Conservation (phyloP, 108 stramenopile genomes). For the Epithemia pelagica region DNA sequence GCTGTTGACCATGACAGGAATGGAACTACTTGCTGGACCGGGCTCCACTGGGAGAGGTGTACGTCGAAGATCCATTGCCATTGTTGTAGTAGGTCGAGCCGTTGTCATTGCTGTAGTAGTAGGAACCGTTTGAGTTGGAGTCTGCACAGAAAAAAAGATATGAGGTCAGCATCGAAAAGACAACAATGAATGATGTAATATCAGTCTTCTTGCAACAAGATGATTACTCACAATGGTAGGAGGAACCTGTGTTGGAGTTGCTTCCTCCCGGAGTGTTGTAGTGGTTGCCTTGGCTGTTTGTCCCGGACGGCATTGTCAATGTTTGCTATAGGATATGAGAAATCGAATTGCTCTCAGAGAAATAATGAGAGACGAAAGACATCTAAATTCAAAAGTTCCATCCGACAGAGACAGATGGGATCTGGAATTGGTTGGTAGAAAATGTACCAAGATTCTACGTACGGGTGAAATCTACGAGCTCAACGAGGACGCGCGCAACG, state of each 20-base stretch:
- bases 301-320: too few species aligned
- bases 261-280: slow-evolving; percentile 83
- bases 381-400: too few species aligned
- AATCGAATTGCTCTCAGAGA: too few species aligned
- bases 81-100: slow-evolving; percentile 79
- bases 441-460: too few species aligned
- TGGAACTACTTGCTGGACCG: neutral
- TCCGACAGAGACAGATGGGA: too few species aligned
- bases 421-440: too few species aligned
- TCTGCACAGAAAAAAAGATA: slow-evolving; percentile 24
- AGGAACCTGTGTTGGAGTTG: slow-evolving; percentile 50
- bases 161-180: slow-evolving; percentile 1
- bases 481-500: too few species aligned
- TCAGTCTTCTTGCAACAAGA: too few species aligned
- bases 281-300: slow-evolving; percentile 80
- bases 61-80: slow-evolving; percentile 53
- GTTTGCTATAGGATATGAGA: too few species aligned
- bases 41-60: slow-evolving; percentile 57
- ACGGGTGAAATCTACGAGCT: too few species aligned
- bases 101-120: slow-evolving; percentile 84
- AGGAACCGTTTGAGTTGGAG: slow-evolving; percentile 72
- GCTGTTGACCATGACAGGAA: too few species aligned
- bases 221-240: slow-evolving; percentile 72
- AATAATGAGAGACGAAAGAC: too few species aligned
- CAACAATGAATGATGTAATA: neutral